A percentile compares a stretch with the other conserved stretches of the same genome.
These are phyloP conservation scores for Allantophomopsis lycopodina DNA, from an alignment of 2,329 filamentous ascomycete species.

Conservation along the genomic window DNA sequence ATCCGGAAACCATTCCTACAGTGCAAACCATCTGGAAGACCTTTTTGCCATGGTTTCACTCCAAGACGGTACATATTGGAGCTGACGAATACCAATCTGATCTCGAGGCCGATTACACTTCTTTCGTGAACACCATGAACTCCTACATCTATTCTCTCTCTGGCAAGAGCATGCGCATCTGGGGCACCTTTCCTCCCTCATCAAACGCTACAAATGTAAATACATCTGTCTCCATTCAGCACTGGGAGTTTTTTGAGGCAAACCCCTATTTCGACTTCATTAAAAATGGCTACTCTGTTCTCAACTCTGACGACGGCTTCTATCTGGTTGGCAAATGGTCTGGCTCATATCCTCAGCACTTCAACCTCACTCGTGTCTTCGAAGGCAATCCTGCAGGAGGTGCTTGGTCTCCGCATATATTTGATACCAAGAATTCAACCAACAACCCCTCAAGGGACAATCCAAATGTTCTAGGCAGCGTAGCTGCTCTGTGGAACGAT, in stretches of 20 bases:
- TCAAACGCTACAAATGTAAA: conserved; percentile 22
- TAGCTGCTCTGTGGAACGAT: conserved; percentile 39
- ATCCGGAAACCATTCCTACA: conserved; percentile 37
- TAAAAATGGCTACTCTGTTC: conserved; percentile 29
- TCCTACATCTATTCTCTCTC: conserved; percentile 24
- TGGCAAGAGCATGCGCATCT: conserved; percentile 34
- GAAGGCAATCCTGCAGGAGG: conserved; percentile 24
- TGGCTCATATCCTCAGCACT: conserved; percentile 27
- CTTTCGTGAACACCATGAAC: conserved; percentile 37
- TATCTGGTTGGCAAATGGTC: conserved; percentile 35
- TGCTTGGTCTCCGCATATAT: conserved; percentile 11
- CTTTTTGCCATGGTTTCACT: conserved; percentile 41
- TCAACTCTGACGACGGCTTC: conserved; percentile 39
- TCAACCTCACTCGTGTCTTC: conserved; percentile 26
- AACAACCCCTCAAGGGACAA: conserved; percentile 28
- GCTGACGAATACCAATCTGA: conserved; percentile 38
- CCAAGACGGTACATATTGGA: conserved; percentile 38
- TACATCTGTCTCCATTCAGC: conserved; percentile 33
- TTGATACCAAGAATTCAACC: conserved; percentile 26
- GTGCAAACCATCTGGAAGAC: conserved; percentile 37
- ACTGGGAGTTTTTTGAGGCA: conserved; percentile 40
- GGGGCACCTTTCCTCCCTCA: conserved; percentile 38
- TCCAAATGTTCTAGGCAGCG: conserved; percentile 29
- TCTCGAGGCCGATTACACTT: conserved; percentile 31
- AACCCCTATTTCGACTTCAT: conserved; percentile 23